Conservation (phyloP, 495 filamentous ascomycete species). For the Penicillium canescens region DNA sequence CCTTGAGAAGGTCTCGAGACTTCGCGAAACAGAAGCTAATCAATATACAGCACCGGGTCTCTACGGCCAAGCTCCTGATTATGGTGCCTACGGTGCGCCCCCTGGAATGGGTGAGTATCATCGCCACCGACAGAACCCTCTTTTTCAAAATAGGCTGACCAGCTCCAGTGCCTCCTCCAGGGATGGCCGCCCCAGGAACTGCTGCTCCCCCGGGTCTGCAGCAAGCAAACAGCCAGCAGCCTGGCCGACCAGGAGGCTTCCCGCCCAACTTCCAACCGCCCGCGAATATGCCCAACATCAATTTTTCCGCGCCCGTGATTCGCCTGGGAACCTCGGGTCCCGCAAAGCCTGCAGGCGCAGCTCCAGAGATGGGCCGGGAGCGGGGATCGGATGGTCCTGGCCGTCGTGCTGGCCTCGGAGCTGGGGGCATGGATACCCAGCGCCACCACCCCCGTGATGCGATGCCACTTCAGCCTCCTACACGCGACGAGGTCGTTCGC, state of each 20-base stretch:
- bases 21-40: constrained; percentile 10
- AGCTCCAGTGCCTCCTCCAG: constrained; percentile 36
- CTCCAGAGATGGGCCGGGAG: constrained; percentile 51
- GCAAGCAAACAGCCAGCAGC: constrained; percentile 64
- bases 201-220: constrained; percentile 78
- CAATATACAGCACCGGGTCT: constrained; percentile 44
- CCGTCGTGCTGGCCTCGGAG: constrained; percentile 68
- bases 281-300: constrained; percentile 93
- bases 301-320: constrained; percentile 96
- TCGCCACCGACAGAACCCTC: constrained; percentile 9
- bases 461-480: constrained; percentile 79
- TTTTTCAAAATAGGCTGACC: constrained; percentile 16
- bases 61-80: constrained; percentile 74
- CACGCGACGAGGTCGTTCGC: constrained; percentile 82
- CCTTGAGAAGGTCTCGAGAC: background rate
- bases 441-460: constrained; percentile 70
- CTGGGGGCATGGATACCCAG: constrained; percentile 63
- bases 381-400: constrained; percentile 47
- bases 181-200: constrained; percentile 69
- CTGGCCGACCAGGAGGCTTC: constrained; percentile 74
- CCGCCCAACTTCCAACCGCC: constrained; percentile 87
- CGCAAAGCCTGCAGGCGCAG: constrained; percentile 54
- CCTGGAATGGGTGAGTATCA: constrained; percentile 78
- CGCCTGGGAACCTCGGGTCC: constrained; percentile 76
- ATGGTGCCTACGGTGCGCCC: constrained; percentile 71